Conservation (phyloP, 2,329 filamentous ascomycete genomes). For the Penicillium sumatraense region DNA sequence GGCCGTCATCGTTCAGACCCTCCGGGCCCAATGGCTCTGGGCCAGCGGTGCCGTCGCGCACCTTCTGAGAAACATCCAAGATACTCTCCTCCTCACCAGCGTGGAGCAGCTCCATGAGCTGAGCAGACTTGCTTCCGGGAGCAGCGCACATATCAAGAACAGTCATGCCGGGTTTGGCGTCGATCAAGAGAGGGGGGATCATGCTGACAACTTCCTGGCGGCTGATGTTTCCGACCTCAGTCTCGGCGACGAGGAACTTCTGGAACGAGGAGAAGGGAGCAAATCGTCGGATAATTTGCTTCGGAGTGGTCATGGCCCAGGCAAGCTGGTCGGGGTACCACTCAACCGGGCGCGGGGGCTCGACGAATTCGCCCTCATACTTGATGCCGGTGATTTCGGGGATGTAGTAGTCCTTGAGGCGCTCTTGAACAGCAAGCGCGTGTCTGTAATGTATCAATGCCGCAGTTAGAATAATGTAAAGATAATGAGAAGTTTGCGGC, state of each 20-base stretch:
- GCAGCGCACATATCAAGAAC: slow-evolving; percentile 96
- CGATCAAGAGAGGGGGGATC: slow-evolving; percentile 94
- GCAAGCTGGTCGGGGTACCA: slow-evolving; percentile 97
- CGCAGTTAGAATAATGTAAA: slow-evolving; percentile 15
- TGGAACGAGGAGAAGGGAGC: slow-evolving; percentile 94
- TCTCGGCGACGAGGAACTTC: slow-evolving; percentile 97
- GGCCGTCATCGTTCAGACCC: slow-evolving; percentile 73
- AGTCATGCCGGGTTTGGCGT: slow-evolving; percentile 86
- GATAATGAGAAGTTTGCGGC: background rate
- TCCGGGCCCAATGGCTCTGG: slow-evolving; percentile 51
- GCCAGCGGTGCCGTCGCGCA: slow-evolving; percentile 65
- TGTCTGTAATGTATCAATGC: slow-evolving; percentile 59
- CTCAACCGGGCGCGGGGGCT: slow-evolving; percentile 77
- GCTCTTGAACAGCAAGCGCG: slow-evolving; percentile 87
- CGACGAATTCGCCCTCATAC: slow-evolving; percentile 79
- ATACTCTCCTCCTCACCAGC: slow-evolving; percentile 88
- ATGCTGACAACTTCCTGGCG: slow-evolving; percentile 98
- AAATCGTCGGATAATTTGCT: slow-evolving; percentile 92
- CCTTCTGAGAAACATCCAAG: slow-evolving; percentile 68
- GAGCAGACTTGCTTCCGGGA: slow-evolving; percentile 94
- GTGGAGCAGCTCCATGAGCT: slow-evolving; percentile 93
- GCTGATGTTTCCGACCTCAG: slow-evolving; percentile 95
- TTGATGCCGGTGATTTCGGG: slow-evolving; percentile 86
- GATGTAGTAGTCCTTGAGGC: slow-evolving; percentile 85
- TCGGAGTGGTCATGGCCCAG: slow-evolving; percentile 98